phyloP scores from a whole-genome alignment of 2,329 filamentous ascomycete species.

The Penicillium italicum region DNA sequence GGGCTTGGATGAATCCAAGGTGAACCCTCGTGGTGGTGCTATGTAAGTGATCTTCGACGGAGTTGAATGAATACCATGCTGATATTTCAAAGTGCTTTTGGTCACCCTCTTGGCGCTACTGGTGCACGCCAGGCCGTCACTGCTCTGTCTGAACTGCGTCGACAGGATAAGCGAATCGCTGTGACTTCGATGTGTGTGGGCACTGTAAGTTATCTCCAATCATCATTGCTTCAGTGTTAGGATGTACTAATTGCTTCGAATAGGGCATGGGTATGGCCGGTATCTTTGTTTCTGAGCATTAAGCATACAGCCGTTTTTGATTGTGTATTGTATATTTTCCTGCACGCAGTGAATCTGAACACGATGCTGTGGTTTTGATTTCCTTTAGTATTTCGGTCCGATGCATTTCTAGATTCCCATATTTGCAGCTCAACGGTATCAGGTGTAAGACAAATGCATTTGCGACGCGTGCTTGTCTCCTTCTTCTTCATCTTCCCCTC shows the following conservation, averaged over 20 bases:
- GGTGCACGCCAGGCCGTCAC: conserved; percentile 88
- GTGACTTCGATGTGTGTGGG: conserved; percentile 93
- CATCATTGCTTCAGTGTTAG: background rate
- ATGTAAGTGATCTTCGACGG: conserved; percentile 49
- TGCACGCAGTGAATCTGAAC: too few relatives aligned
- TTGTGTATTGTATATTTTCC: background rate
- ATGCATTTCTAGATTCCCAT: too few relatives aligned
- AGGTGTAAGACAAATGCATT: background rate
- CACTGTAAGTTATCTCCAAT: conserved; percentile 58
- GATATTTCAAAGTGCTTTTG: conserved; percentile 60
- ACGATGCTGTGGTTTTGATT: background rate
- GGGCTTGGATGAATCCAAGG: conserved; percentile 72
- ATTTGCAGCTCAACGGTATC: too few relatives aligned
- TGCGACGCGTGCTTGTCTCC: background rate
- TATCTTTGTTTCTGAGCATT: conserved; percentile 85
- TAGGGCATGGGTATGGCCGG: conserved; percentile 73
- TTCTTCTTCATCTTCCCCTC: background rate
- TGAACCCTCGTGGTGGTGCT: conserved; percentile 91
- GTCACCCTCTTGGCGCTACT: conserved; percentile 85
- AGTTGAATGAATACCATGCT: background rate
- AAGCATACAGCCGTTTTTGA: background rate
- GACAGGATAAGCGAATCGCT: conserved; percentile 74
- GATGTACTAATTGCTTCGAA: conserved; percentile 7
- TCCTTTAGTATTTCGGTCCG: background rate
- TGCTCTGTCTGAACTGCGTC: conserved; percentile 76